Conservation (phyloP, 2,329 filamentous ascomycete species). For the Alternaria ethzedia region DNA sequence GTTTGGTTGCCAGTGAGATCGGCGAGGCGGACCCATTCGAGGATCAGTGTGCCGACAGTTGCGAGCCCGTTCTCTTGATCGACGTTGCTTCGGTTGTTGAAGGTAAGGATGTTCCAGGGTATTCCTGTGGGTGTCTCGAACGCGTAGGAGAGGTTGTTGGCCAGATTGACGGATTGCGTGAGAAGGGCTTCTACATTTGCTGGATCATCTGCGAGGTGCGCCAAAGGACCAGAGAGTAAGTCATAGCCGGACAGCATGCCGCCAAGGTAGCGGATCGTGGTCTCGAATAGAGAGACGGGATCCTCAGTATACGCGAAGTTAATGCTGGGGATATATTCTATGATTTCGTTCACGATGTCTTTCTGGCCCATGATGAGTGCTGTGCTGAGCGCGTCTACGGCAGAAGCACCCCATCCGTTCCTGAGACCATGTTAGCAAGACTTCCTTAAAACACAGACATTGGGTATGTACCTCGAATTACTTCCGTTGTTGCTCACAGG, state of each 20-base stretch:
- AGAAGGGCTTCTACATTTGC: conserved; percentile 66
- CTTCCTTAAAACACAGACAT: background rate
- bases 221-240: conserved; percentile 72
- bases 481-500: conserved; percentile 69
- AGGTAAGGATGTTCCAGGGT: conserved; percentile 71
- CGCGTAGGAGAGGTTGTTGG: conserved; percentile 75
- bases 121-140: conserved; percentile 80
- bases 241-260: conserved; percentile 80
- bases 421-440: conserved; percentile 50
- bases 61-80: conserved; percentile 73
- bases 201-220: conserved; percentile 55
- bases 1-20: conserved; percentile 72
- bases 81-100: conserved; percentile 58
- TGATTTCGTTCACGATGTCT: conserved; percentile 71
- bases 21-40: conserved; percentile 84
- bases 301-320: conserved; percentile 68
- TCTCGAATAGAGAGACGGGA: conserved; percentile 82
- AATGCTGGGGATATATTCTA: conserved; percentile 73
- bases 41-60: conserved; percentile 75
- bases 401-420: conserved; percentile 84
- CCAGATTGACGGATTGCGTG: conserved; percentile 70
- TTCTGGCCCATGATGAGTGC: conserved; percentile 77
- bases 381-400: conserved; percentile 80
- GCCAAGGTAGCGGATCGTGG: conserved; percentile 85
- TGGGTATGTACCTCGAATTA: conserved; percentile 70